These are phyloP conservation scores for Botryosphaeria dothidea DNA, from an alignment of 2,329 filamentous ascomycete species.

Conservation along the genomic window DNA sequence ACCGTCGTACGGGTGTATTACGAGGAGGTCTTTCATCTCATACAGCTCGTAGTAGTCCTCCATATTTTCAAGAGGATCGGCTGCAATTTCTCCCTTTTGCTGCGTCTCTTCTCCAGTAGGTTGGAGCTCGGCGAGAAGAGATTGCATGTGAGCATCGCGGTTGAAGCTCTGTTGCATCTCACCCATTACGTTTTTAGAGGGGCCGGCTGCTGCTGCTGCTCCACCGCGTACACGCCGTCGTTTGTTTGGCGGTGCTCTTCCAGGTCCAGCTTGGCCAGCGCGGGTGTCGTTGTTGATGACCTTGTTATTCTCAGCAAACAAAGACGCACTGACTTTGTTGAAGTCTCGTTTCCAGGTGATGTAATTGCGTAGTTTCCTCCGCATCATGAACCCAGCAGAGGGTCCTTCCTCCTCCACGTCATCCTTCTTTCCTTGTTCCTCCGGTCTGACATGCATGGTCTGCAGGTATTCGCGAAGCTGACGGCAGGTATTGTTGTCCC, in stretches of 20 bases:
- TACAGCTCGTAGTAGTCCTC: conserved; percentile 90
- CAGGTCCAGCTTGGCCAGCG: conserved; percentile 51
- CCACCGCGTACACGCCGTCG: conserved; percentile 81
- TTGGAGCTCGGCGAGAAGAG: conserved; percentile 78
- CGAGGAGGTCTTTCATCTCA: conserved; percentile 83
- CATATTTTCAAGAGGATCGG: conserved; percentile 85
- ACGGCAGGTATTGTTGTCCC: conserved; percentile 79
- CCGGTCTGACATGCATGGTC: conserved; percentile 75
- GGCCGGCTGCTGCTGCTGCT: conserved; percentile 58
- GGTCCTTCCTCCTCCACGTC: conserved; percentile 55
- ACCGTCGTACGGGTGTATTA: conserved; percentile 91
- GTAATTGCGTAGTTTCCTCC: conserved; percentile 81
- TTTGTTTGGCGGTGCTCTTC: conserved; percentile 78
- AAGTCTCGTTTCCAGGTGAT: conserved; percentile 90
- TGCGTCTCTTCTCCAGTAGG: conserved; percentile 75
- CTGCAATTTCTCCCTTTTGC: conserved; percentile 73
- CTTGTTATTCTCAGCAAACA: conserved; percentile 80
- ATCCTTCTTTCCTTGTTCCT: conserved; percentile 45
- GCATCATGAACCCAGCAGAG: conserved; percentile 86
- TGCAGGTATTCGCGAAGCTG: conserved; percentile 91
- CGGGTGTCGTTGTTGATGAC: conserved; percentile 66
- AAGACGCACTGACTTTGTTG: conserved; percentile 74
- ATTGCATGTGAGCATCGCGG: conserved; percentile 77
- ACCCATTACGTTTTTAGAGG: conserved; percentile 69
- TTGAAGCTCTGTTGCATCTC: conserved; percentile 69